Evolutionary conservation across 2,329 filamentous ascomycete genomes (phyloP).

Genomic region (Fusarium tanahbumbuense): DNA sequence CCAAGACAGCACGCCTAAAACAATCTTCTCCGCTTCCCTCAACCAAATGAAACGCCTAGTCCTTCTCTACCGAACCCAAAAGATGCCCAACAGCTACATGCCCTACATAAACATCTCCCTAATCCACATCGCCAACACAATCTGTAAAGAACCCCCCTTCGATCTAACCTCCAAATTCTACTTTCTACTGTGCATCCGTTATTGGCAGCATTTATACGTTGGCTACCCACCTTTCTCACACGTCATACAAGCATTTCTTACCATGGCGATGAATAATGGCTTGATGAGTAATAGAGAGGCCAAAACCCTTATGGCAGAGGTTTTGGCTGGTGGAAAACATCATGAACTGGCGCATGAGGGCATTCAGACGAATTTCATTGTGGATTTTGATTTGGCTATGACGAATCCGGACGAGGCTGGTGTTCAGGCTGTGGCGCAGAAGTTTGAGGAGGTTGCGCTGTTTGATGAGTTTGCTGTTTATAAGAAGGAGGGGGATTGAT

Average conservation of each 20-base stretch:
- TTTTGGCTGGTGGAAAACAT: not conserved
- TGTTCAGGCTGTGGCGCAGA: conserved; percentile 7
- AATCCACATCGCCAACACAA: conserved; percentile 8
- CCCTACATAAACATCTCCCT: conserved; percentile 14
- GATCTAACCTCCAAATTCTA: not conserved
- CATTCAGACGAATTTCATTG: conserved; percentile 1
- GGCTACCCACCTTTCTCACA: not conserved
- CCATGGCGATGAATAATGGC: conserved; percentile 5
- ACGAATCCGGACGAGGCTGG: not conserved
- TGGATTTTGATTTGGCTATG: not conserved
- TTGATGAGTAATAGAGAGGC: not conserved
- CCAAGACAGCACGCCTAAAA: not conserved
- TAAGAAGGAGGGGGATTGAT: conserved; percentile 2
- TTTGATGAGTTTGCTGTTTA: conserved; percentile 22
- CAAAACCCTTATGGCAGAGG: not conserved
- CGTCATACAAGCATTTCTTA: not conserved
- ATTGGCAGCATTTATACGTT: conserved; percentile 4
- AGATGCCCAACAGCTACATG: not conserved
- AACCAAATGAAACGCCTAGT: not conserved
- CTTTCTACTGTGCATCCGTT: not conserved
- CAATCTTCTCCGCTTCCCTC: not conserved
- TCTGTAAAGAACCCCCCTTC: not conserved
- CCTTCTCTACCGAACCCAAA: not conserved
- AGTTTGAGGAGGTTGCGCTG: conserved; percentile 12
- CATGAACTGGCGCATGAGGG: not conserved